Base-by-base conservation (phyloP, 2,329 filamentous ascomycete species). In the Aspergillus tubingensis region DNA sequence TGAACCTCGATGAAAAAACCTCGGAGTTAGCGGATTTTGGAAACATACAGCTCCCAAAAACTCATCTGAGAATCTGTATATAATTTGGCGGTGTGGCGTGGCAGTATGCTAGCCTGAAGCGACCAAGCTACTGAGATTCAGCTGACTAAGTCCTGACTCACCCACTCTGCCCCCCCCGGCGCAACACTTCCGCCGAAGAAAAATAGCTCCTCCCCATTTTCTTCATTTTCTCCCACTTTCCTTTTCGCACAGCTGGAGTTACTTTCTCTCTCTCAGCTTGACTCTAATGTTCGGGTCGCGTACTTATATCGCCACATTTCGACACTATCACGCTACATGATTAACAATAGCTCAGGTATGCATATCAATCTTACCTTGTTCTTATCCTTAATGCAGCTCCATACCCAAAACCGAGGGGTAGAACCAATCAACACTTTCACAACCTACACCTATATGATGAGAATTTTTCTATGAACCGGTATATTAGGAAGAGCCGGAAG, bases 401-500 rank as follows among this genome's bases (percentile, higher is more conserved):
- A 50, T 36, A 17, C 38, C 36, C 49, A 59, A 52, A 57, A 21
- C 48, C n/a, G n/a, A 43, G 25, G 11, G 13, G 39, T 50, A 43
- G 47, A 36, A 57, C 38, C 57, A 65, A 53, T 61, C 54, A 60
- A 15, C 11, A 13, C 17, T 49, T 60, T 62, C 52, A 59, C 54
- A 62, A 61, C 39, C 58, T 13, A 54, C 36, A 67, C 68, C 65
- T 56, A 70, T 54, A 79, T 79, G 77, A 79, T 79, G 77, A 79
- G 72, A 76, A 70, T 64, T 61, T 70, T 72, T 69, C 69, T 68
- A 70, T 66, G 75, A 78, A 78, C 76, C 77, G 70, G 67, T 70
- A 70, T 73, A 71, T 75, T 79, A 79, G 77, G 77, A 79, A 79
- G 77, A 79, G 77, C 77, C 77, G 77, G 76, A 79, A 79, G 68